Base-by-base conservation (phyloP, 768 basidiomycete species). In the Leucocoprinus birnbaumii region DNA sequence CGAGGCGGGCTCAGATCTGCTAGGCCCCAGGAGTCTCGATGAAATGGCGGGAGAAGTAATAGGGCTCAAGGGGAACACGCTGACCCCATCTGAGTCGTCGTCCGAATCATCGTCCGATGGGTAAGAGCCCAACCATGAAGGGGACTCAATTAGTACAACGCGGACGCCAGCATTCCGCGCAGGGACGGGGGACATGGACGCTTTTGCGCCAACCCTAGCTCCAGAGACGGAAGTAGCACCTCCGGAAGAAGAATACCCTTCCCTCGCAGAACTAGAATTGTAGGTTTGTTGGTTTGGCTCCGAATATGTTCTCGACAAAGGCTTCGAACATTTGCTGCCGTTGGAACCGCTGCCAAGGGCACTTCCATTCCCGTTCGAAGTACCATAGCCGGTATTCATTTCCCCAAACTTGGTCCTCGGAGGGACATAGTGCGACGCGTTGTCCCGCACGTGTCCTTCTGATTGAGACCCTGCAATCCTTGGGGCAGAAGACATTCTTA, bases 131-230 rank as follows among this genome's bases (percentile, higher is more conserved):
- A 69, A 54, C 64, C 66, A 63, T 8, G 65, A 55, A 1, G 72
- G 73, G 3, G 71, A 71, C 47, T 63, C 64, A 27, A 72, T 67
- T 35, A 61, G 51, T 26, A 61, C 64, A 34, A 31, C 11, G 6
- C 63, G 62, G 50, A 62, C 55, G 31, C 21, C 16, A 27, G 40
- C 34, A 16, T 47, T 25, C 11, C 11, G 31, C 5, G 31, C 6
- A 11, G 31, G 5, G 31, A 31, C 6, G 31, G 35, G 21, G 14
- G 7, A 21, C 16, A 21, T 21, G 21, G 31, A 44, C 21, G 21
- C 22, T 18, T 9, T 31, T 31, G 34, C 18, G 27, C 21, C 19
- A 9, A 31, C 2, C 24, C 45, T 38, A 3, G 27, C 25, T 18
- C 44, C 37, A 31, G 9, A 2, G 10, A 16, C 18, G 26, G 42